Percentiles rank a stretch among this genome's conserved stretches.
Conservation (phyloP, 2,329 filamentous ascomycete genomes). For the Clarireedia monteithiana region DNA sequence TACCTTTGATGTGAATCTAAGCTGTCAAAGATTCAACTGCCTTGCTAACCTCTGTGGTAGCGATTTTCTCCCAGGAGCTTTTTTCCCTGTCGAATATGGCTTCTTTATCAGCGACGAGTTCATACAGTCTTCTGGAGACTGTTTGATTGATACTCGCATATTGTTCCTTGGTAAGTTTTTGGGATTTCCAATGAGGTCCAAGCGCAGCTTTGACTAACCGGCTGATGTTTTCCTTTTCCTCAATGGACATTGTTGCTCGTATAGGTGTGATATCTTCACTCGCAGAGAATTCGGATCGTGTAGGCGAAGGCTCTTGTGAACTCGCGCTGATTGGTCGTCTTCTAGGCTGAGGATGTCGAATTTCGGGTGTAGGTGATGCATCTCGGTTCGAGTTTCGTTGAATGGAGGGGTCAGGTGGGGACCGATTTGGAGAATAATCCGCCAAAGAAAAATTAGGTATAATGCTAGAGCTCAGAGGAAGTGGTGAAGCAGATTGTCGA, state of each 20-base stretch:
- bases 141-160: constrained; percentile 89
- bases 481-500: constrained; percentile 55
- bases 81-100: constrained; percentile 54
- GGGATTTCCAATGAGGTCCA: constrained; percentile 68
- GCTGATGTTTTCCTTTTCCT: constrained; percentile 82
- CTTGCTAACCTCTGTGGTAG: constrained; percentile 68
- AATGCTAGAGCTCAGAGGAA: constrained; percentile 62
- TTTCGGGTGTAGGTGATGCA: constrained; percentile 20
- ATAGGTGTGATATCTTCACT: constrained; percentile 57
- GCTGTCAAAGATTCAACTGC: constrained; percentile 54
- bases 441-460: constrained; percentile 68
- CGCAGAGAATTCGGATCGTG: constrained; percentile 37
- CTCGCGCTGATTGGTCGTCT: constrained; percentile 23
- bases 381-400: constrained; percentile 18
- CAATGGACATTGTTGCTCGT: constrained; percentile 60
- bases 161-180: constrained; percentile 76
- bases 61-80: constrained; percentile 67
- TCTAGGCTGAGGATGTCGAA: constrained; percentile 27
- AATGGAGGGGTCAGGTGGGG: constrained; percentile 29
- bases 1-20: neutral
- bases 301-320: constrained; percentile 54
- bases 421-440: constrained; percentile 62
- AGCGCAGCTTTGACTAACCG: constrained; percentile 78
- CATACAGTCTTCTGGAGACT: constrained; percentile 83
- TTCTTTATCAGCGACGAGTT: constrained; percentile 36